Conservation (phyloP, 2,329 filamentous ascomycete genomes). For the Cladorrhinum sp. region DNA sequence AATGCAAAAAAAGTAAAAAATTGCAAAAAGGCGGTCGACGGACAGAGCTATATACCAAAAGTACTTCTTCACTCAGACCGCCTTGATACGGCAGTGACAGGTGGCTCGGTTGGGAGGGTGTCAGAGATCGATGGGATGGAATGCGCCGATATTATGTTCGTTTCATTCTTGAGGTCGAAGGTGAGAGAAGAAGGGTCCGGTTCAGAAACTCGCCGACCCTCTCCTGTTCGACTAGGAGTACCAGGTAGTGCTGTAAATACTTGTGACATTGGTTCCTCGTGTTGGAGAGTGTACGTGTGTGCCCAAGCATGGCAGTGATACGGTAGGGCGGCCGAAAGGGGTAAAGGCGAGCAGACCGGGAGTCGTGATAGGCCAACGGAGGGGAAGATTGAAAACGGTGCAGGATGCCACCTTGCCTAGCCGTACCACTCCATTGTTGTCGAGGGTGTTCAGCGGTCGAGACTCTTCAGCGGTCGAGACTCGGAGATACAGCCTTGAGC, state of each 20-base stretch:
- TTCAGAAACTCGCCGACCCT: background rate
- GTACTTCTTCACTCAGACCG: background rate
- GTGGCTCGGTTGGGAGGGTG: background rate
- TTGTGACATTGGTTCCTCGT: conserved; percentile 13
- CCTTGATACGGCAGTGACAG: background rate
- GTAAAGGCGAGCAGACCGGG: conserved; percentile 11
- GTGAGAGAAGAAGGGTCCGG: background rate
- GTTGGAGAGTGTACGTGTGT: conserved; percentile 2
- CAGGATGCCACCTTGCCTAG: conserved; percentile 5
- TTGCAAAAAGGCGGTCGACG: background rate
- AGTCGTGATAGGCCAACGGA: background rate
- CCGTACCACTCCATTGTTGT: background rate
- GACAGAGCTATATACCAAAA: background rate
- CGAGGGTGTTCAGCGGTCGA: background rate
- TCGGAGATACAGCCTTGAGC: background rate
- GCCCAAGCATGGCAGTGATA: conserved; percentile 13
- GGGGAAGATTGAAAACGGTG: background rate
- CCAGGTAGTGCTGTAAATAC: background rate
- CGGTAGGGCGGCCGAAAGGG: conserved; percentile 20
- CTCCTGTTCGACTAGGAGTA: conserved; percentile 3
- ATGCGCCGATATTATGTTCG: background rate
- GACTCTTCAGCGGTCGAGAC: background rate
- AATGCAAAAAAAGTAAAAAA: background rate
- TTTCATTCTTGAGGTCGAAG: background rate
- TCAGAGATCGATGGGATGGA: background rate